Evolutionary conservation across 495 filamentous ascomycete genomes (phyloP).

Genomic region (Rusavskia elegans): DNA sequence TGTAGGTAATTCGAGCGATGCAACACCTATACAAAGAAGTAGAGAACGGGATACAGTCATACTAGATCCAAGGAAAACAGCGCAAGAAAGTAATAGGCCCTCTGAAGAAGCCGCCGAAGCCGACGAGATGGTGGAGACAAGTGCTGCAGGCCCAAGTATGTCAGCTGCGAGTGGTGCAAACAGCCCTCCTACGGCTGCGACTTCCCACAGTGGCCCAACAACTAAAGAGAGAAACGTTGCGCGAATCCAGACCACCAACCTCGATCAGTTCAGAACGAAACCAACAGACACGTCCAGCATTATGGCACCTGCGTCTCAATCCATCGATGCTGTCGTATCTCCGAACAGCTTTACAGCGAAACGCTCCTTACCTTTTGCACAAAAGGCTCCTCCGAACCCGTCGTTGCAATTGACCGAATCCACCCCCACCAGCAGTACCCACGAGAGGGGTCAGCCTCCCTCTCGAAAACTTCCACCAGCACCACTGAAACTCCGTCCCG

Average conservation of each 20-base stretch:
- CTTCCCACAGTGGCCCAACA: not conserved
- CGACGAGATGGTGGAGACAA: not conserved
- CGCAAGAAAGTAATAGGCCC: not conserved
- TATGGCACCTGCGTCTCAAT: not conserved
- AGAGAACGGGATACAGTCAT: conserved; percentile 2
- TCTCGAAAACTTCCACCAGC: conserved; percentile 71
- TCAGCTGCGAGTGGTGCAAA: not conserved
- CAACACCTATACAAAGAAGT: conserved; percentile 12
- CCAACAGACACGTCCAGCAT: not conserved
- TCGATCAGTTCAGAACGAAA: not conserved
- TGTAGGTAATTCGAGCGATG: conserved; percentile 6
- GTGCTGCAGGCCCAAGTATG: not conserved
- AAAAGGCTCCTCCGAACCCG: conserved; percentile 6
- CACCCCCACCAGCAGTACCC: conserved; percentile 6
- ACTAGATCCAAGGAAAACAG: not conserved
- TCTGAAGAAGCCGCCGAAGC: not conserved
- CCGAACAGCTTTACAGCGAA: conserved; percentile 17
- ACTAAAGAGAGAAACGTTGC: not conserved
- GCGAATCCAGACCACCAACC: conserved; percentile 3
- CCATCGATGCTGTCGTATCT: conserved; percentile 6
- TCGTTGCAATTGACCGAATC: conserved; percentile 9
- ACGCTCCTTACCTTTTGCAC: conserved; percentile 10
- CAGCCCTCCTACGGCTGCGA: not conserved
- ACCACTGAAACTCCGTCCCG: conserved; percentile 53
- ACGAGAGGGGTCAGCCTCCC: conserved; percentile 30